Evolutionary conservation across 176 grass and related monocot species (phyloP).

Genomic region (Pontederia paniculata): DNA sequence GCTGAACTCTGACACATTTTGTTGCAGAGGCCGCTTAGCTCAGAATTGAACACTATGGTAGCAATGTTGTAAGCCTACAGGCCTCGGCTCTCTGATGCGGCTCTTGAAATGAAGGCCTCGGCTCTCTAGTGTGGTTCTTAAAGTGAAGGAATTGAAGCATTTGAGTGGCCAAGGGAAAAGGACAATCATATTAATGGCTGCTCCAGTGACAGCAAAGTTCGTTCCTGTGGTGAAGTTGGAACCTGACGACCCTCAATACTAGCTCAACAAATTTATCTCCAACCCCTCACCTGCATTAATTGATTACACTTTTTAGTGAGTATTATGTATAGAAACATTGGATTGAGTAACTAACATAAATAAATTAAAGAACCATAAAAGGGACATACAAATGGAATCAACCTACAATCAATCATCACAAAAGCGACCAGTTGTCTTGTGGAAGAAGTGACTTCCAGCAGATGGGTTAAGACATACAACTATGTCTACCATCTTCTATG

Average conservation of each 20-base stretch:
- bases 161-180: conserved; percentile 21
- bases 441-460: conserved; percentile 37
- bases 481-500: conserved; percentile 8
- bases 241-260: conserved; percentile 27
- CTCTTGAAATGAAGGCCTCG: conserved; percentile 25
- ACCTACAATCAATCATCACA: conserved; percentile 49
- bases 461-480: conserved; percentile 26
- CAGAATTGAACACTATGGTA: too few relatives aligned
- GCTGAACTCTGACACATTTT: too few relatives aligned
- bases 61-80: neutral
- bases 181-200: conserved; percentile 7
- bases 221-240: conserved; percentile 15
- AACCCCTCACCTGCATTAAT: conserved; percentile 18
- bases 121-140: conserved; percentile 18
- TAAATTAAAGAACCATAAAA: neutral
- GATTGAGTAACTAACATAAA: too few relatives aligned
- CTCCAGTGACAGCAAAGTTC: conserved; percentile 24
- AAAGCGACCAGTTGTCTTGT: conserved; percentile 34
- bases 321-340: too few relatives aligned
- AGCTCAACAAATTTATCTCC: conserved; percentile 24
- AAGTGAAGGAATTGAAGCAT: conserved; percentile 22
- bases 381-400: conserved; percentile 44
- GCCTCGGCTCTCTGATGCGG: conserved; percentile 9
- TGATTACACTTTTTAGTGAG: neutral
- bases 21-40: too few relatives aligned